Conservation (phyloP, 768 basidiomycete genomes). For the Suillus discolor region DNA sequence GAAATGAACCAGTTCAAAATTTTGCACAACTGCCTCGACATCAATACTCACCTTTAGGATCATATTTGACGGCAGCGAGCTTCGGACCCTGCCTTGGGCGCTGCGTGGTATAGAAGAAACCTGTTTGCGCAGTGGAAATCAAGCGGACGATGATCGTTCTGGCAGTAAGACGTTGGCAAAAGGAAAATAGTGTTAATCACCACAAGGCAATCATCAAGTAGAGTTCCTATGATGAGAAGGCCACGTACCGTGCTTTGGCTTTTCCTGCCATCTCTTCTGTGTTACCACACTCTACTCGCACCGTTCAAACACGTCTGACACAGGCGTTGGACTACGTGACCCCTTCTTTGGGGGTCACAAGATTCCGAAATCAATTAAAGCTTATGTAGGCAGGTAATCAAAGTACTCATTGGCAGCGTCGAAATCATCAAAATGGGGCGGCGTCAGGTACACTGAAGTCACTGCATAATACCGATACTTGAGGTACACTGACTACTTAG, state of each 20-base stretch:
- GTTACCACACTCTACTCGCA: background rate
- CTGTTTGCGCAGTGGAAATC: conserved; percentile 90
- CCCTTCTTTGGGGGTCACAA: conserved; percentile 2
- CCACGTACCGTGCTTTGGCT: conserved; percentile 53
- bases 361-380: background rate
- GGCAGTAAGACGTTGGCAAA: conserved; percentile 7
- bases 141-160: conserved; percentile 87
- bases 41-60: conserved; percentile 69
- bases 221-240: background rate
- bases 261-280: conserved; percentile 54
- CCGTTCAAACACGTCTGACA: background rate
- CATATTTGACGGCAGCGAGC: conserved; percentile 90
- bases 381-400: too few relatives aligned
- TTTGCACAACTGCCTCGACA: background rate
- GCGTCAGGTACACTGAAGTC: too few relatives aligned
- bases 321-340: background rate
- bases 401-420: too few relatives aligned
- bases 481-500: too few relatives aligned
- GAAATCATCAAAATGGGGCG: too few relatives aligned
- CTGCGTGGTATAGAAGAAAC: conserved; percentile 87
- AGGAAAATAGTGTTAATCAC: background rate
- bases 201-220: background rate
- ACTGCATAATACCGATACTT: too few relatives aligned
- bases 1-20: conserved; percentile 8
- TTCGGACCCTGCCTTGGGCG: conserved; percentile 75